Conservation (phyloP, 2,329 filamentous ascomycete species). For the Aspergillus amoenus region DNA sequence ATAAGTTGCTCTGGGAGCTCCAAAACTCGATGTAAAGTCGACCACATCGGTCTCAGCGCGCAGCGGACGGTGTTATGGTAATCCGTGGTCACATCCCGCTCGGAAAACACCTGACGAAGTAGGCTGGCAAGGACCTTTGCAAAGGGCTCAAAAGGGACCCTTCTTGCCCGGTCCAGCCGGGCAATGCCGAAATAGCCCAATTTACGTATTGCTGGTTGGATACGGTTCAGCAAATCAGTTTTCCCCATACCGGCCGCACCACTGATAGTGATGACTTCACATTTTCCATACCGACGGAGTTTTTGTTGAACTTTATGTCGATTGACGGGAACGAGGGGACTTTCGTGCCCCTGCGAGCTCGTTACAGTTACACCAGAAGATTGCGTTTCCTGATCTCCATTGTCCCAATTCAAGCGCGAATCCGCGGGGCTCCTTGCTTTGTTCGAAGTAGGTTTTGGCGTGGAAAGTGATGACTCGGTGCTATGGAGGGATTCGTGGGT, state of each 20-base stretch:
- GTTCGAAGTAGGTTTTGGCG: slow-evolving; percentile 27
- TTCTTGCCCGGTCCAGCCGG: slow-evolving; percentile 60
- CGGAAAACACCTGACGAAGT: slow-evolving; percentile 65
- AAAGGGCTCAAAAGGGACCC: slow-evolving; percentile 62
- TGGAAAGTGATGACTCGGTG: slow-evolving; percentile 35
- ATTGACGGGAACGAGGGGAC: slow-evolving; percentile 29
- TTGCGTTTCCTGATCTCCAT: slow-evolving; percentile 40
- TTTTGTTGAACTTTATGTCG: slow-evolving; percentile 49
- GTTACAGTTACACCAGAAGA: slow-evolving; percentile 28
- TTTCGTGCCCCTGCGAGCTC: slow-evolving; percentile 32
- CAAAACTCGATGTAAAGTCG: slow-evolving; percentile 56
- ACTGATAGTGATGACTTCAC: slow-evolving; percentile 59
- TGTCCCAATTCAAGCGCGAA: slow-evolving; percentile 36
- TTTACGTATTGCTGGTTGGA: slow-evolving; percentile 57
- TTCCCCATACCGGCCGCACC: slow-evolving; percentile 61
- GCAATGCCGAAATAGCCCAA: slow-evolving; percentile 61
- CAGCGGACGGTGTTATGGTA: slow-evolving; percentile 60
- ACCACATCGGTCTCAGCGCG: slow-evolving; percentile 59
- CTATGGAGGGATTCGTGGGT: slow-evolving; percentile 38
- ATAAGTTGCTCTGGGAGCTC: slow-evolving; percentile 66
- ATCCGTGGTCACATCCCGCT: slow-evolving; percentile 60
- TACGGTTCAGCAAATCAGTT: slow-evolving; percentile 58
- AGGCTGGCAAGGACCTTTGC: slow-evolving; percentile 60
- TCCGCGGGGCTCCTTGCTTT: slow-evolving; percentile 40
- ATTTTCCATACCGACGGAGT: slow-evolving; percentile 54